Base-by-base conservation (phyloP, 305 asterid genomes). In the Fraxinus angustifolia region DNA sequence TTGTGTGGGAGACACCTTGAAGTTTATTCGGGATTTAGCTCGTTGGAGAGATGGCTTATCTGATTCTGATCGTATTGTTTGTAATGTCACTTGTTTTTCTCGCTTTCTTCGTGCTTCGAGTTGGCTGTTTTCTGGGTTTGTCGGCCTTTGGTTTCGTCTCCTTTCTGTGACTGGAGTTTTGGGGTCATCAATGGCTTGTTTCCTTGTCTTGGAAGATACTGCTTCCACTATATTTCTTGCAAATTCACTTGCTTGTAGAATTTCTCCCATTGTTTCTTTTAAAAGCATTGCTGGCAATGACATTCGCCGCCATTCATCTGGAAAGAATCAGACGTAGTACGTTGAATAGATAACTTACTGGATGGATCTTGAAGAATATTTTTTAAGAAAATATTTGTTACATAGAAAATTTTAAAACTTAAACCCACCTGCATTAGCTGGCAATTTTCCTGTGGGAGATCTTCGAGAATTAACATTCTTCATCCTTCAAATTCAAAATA, bases 271-370 rank as follows among this genome's bases (percentile, higher is more conserved):
- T 3, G 98, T 94, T 73, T 92, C 98, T n/a, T 94, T 97, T 42
- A 94, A 78, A 0, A 94, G 92, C 98, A 94, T 94, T 75, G 98
- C 98, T 50, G 98, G 97, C 78, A 94, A 80, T 5, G 98, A 94
- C 97, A 92, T 93, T 79, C 90, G 82, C 38, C 84, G 79, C 98
- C 98, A 94, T 81, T 94, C 97, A 77, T 91, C 98, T 92, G 90
- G 8, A 73, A 35, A 74, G 23, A 71, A 42, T 2, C 40, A 53
- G 7, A 19, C 62, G 16, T 38, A 6, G 10, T 33, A 33, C 35
- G 11, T 36, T 36, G 42, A 36, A 74, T 12, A 56, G 14, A 45
- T 34, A 72, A 34, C n/a, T 8, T 28, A 67, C 17, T 42, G 19
- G 72, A 45, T 19, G 26, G 26, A 23, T 23, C 10, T 28, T 36